Evolutionary conservation across 2,329 filamentous ascomycete genomes (phyloP), one percentile per base, ranked within the genome.

Genomic region (Colletotrichum plurivorum): DNA sequence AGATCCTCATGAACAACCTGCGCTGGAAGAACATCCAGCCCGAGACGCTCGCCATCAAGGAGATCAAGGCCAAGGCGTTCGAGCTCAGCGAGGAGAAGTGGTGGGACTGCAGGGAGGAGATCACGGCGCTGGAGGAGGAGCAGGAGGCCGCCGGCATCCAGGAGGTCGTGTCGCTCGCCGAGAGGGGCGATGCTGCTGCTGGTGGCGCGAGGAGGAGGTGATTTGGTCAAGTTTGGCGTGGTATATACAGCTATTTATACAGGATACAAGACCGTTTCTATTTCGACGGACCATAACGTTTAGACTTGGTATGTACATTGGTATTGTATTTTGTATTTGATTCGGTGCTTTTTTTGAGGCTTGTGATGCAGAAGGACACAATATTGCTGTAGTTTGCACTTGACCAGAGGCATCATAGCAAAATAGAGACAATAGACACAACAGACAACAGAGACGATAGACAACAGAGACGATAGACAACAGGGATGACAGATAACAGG

Each of bases 31-130:
- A 88, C 41, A 84, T 89, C 52, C 88, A 90, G 72, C 87, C 88
- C 3, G 92, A 93, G 78, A 87, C 89, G 48, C 87, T 94, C 72
- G 86, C 89, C 0, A 84, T 97, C 76, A 99, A 99, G 84, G 96
- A 98, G 83, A 90, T 98, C 75, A 94, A 97, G 79, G 92, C 95
- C 75, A 91, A 90, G 78, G 96, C 94, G 1, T 99, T 98, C 78
- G 92, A 94, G 77, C 87, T 94, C 72, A 95, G 95, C 48, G 96
- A 99, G 81, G 93, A 95, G 82, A 97, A 97, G 80, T 99, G 96
- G 96, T 99, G 96, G 96, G 96, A 98, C 84, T 94, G 92, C 78
- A 89, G 96, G 75, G 96, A 99, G 83, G 95, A 98, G 82, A 93
- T 99, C 73, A 92, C 91, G 62, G 92, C 90, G 7, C 81, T 98